Conservation (phyloP, 2,329 filamentous ascomycete genomes). For the Amphichorda felina region DNA sequence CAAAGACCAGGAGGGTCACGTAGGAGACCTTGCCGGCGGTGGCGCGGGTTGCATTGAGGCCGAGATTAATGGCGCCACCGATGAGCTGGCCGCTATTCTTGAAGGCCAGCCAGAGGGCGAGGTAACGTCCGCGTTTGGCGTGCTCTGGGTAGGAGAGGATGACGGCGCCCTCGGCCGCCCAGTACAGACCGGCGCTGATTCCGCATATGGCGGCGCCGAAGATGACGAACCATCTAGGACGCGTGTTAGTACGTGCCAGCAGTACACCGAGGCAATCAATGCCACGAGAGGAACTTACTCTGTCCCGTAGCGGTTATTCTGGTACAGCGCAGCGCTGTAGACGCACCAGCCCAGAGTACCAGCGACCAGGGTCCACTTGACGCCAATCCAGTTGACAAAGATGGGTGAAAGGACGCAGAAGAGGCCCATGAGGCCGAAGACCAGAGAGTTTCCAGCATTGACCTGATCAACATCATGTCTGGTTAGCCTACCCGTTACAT, state of each 20-base stretch:
- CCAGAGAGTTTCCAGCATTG: conserved; percentile 41
- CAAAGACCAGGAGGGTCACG: conserved; percentile 22
- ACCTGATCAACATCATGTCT: conserved; percentile 44
- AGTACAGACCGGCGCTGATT: conserved; percentile 18
- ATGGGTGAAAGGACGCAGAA: conserved; percentile 38
- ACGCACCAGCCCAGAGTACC: conserved; percentile 33
- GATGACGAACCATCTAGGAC: conserved; percentile 25
- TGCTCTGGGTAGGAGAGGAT: conserved; percentile 12
- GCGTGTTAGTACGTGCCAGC: conserved; percentile 23
- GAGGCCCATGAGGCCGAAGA: conserved; percentile 32
- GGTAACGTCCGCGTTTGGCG: conserved; percentile 3
- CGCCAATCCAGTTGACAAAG: conserved; percentile 7
- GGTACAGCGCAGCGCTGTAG: conserved; percentile 32
- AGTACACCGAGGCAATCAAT: conserved; percentile 26
- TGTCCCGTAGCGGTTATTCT: conserved; percentile 31
- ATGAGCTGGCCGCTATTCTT: conserved; percentile 29
- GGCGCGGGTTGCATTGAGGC: conserved; percentile 26
- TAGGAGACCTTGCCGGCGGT: conserved; percentile 9
- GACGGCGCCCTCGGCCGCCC: conserved; percentile 12
- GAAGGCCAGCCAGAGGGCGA: conserved; percentile 30
- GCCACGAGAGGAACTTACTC: conserved; percentile 20
- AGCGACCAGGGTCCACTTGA: conserved; percentile 22
- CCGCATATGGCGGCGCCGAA: conserved; percentile 26
- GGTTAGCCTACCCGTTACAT: too few relatives aligned
- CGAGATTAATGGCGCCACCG: conserved; percentile 33